These are phyloP conservation scores for Acanthamoeba culbertsoni DNA, from an alignment of 208 protist species.

Conservation along the genomic window DNA sequence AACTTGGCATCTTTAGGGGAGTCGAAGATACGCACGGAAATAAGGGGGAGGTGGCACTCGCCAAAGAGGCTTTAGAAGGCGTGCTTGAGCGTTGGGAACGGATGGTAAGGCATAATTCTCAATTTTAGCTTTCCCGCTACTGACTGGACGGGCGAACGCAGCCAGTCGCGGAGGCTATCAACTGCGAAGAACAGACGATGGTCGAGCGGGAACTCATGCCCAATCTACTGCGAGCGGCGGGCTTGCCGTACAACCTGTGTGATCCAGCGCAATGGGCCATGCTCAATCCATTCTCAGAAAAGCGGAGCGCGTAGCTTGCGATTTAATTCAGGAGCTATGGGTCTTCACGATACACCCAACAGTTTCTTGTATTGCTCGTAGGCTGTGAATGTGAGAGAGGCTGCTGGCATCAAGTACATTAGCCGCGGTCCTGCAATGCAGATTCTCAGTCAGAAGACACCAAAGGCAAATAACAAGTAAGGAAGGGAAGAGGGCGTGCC, in stretches of 20 bases:
- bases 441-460: too few species aligned
- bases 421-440: background rate
- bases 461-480: background rate
- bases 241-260: background rate
- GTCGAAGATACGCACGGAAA: background rate
- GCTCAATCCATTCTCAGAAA: background rate
- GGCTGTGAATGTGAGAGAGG: constrained; percentile 14
- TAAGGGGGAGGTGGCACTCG: background rate
- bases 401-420: constrained; percentile 26
- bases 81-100: background rate
- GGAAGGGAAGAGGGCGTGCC: background rate
- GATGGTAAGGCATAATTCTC: background rate
- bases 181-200: background rate
- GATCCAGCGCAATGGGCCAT: background rate
- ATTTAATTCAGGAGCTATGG: too few species aligned
- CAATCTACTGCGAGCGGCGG: background rate
- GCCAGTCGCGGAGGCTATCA: background rate
- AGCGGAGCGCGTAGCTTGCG: too few species aligned
- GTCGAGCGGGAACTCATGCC: background rate
- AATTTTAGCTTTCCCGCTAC: background rate
- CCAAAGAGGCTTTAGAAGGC: background rate
- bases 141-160: background rate
- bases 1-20: background rate
- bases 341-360: background rate
- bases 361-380: constrained; percentile 41